These are phyloP conservation scores for Penicillium sp. DNA, from an alignment of 2,329 filamentous ascomycete species.

Conservation along the genomic window DNA sequence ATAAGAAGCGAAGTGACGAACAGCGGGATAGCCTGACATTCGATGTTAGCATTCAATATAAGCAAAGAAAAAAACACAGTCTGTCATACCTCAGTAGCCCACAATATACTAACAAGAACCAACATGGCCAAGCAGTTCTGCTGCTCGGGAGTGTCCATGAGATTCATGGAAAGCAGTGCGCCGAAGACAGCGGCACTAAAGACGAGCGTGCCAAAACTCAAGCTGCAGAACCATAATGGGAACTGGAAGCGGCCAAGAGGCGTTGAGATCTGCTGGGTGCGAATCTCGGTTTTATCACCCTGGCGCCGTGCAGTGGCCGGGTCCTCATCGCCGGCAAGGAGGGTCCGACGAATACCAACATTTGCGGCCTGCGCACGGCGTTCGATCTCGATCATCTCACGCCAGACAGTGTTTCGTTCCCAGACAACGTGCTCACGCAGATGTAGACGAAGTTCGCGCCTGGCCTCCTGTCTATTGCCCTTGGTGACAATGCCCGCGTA, in stretches of 20 bases:
- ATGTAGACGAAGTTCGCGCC: conserved; percentile 82
- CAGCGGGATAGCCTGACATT: conserved; percentile 75
- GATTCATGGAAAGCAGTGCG: conserved; percentile 70
- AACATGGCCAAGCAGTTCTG: conserved; percentile 95
- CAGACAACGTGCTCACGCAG: conserved; percentile 95
- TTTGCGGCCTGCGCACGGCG: conserved; percentile 91
- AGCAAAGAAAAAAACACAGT: neutral
- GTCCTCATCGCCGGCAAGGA: conserved; percentile 73
- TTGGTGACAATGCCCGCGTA: conserved; percentile 82
- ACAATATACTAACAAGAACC: conserved; percentile 87
- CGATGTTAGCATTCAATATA: conserved; percentile 7
- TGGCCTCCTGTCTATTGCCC: conserved; percentile 73
- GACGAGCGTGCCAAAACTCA: conserved; percentile 75
- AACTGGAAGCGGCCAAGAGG: conserved; percentile 74
- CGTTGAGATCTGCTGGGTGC: conserved; percentile 69
- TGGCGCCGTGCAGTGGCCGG: conserved; percentile 70
- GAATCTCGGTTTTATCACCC: conserved; percentile 71
- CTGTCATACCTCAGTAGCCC: conserved; percentile 81
- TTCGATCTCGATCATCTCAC: conserved; percentile 98
- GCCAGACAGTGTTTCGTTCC: conserved; percentile 98
- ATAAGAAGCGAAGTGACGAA: conserved; percentile 95
- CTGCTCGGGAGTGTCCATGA: conserved; percentile 84
- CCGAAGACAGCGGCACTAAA: conserved; percentile 71
- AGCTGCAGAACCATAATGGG: conserved; percentile 79
- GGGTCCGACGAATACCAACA: conserved; percentile 72